Base-by-base conservation (phyloP, 2,329 filamentous ascomycete species). In the Hypoxylon sp. region DNA sequence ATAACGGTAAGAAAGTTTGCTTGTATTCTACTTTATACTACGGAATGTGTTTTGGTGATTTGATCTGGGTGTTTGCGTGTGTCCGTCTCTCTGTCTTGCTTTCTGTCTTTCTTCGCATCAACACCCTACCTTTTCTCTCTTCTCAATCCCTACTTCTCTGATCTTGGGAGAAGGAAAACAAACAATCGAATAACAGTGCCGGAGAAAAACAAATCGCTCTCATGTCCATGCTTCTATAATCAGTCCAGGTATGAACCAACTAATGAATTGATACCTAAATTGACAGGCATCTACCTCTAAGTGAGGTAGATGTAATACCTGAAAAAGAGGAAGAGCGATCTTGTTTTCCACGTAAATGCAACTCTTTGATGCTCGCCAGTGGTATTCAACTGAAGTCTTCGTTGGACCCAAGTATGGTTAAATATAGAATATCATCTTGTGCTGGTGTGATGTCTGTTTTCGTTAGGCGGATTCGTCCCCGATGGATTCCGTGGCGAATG, bases 21-120 rank as follows among this genome's bases (percentile, higher is more conserved):
- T 54, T 54, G 31, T 57, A 29, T 57, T 54, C 54, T 57, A 57
- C 45, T 57, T 57, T 57, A 57, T 57, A 54, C 45, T 51, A 36
- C 19, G 40, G 15, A 29, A 43, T 32, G 15, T 48, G 26, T 45
- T 46, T n/a, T n/a, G n/a, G n/a, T n/a, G n/a, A n/a, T n/a, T n/a
- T n/a, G n/a, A n/a, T n/a, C n/a, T n/a, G n/a, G n/a, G n/a, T n/a
- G n/a, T n/a, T n/a, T n/a, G n/a, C n/a, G n/a, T n/a, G n/a, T n/a
- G n/a, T n/a, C n/a, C n/a, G n/a, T n/a, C n/a, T n/a, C n/a, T n/a
- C n/a, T n/a, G n/a, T n/a, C n/a, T n/a, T n/a, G n/a, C n/a, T n/a
- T n/a, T n/a, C n/a, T n/a, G n/a, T n/a, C n/a, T n/a, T n/a, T n/a
- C n/a, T n/a, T n/a, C n/a, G n/a, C n/a, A n/a, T n/a, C n/a, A n/a